These are phyloP conservation scores for Termitomyces sp. DNA, from an alignment of 768 basidiomycete genomes.

Conservation along the genomic window DNA sequence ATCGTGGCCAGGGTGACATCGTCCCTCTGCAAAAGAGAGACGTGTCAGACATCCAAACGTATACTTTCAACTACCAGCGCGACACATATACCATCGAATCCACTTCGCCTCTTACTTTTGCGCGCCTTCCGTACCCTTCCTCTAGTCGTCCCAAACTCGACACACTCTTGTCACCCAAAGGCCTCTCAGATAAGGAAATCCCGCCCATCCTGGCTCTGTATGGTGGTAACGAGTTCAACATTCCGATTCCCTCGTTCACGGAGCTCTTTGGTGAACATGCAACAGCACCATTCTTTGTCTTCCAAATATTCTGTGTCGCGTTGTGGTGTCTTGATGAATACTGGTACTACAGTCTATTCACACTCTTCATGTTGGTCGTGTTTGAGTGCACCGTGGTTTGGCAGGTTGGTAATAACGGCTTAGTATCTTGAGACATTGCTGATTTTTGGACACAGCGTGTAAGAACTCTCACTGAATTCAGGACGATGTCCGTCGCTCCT, in stretches of 20 bases:
- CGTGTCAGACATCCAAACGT: slow-evolving; percentile 54
- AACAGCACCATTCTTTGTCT: slow-evolving; percentile 98
- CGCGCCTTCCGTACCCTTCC: slow-evolving; percentile 85
- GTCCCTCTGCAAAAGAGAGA: slow-evolving; percentile 68
- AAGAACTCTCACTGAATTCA: slow-evolving; percentile 88
- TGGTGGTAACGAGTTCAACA: slow-evolving; percentile 94
- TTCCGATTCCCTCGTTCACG: slow-evolving; percentile 92
- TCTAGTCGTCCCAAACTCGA: slow-evolving; percentile 65
- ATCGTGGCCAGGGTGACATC: slow-evolving; percentile 89
- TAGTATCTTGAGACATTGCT: not conserved
- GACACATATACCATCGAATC: slow-evolving; percentile 82
- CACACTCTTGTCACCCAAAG: slow-evolving; percentile 58
- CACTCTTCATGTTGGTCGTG: slow-evolving; percentile 95
- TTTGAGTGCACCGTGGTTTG: slow-evolving; percentile 99
- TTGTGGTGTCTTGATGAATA: slow-evolving; percentile 98
- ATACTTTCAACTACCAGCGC: slow-evolving; percentile 91
- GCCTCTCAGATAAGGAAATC: slow-evolving; percentile 47
- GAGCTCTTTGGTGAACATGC: slow-evolving; percentile 95
- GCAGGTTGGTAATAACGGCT: slow-evolving; percentile 60
- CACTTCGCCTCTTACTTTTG: slow-evolving; percentile 58
- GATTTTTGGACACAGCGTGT: slow-evolving; percentile 59
- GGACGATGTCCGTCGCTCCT: slow-evolving; percentile 93
- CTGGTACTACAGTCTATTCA: slow-evolving; percentile 98
- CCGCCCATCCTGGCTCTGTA: slow-evolving; percentile 61
- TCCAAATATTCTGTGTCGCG: slow-evolving; percentile 96